Conservation (phyloP, 2,329 filamentous ascomycete species). For the Penicillium expansum region DNA sequence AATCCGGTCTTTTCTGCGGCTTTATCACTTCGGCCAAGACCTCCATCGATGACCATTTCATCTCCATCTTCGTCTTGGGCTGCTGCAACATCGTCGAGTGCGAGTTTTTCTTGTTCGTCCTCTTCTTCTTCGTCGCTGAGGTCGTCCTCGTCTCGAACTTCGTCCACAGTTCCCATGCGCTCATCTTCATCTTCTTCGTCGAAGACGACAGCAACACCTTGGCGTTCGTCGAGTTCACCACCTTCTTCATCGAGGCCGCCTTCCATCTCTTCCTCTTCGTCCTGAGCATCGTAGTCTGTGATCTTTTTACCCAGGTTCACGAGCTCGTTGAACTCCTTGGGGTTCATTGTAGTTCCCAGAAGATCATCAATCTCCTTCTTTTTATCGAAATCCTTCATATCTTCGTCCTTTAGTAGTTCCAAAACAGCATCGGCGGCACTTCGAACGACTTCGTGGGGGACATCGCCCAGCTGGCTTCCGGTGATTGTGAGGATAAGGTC, state of each 20-base stretch:
- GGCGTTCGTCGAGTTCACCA: conserved; percentile 82
- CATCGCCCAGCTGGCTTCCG: conserved; percentile 83
- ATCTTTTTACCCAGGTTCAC: conserved; percentile 98
- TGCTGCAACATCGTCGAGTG: conserved; percentile 45
- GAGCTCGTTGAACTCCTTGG: conserved; percentile 94
- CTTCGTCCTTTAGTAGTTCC: conserved; percentile 91
- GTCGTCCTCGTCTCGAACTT: conserved; percentile 74
- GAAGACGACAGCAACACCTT: conserved; percentile 97
- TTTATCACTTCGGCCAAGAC: conserved; percentile 45
- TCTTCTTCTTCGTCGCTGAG: conserved; percentile 72
- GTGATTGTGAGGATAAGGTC: conserved; percentile 92
- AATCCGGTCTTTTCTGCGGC: conserved; percentile 47
- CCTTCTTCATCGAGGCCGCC: conserved; percentile 65
- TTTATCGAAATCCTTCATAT: conserved; percentile 95
- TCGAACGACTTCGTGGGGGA: conserved; percentile 83
- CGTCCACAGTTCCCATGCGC: conserved; percentile 71
- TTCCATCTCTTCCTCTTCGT: conserved; percentile 86
- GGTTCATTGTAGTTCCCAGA: conserved; percentile 73
- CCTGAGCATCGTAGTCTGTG: conserved; percentile 94
- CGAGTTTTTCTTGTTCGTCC: conserved; percentile 59
- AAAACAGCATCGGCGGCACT: conserved; percentile 91
- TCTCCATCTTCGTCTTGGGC: conserved; percentile 53
- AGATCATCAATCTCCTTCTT: conserved; percentile 97
- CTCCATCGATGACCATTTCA: conserved; percentile 80
- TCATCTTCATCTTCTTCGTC: conserved; percentile 86